These are phyloP conservation scores for Punica granatum DNA, from an alignment of 345 rosid species.

Conservation along the genomic window DNA sequence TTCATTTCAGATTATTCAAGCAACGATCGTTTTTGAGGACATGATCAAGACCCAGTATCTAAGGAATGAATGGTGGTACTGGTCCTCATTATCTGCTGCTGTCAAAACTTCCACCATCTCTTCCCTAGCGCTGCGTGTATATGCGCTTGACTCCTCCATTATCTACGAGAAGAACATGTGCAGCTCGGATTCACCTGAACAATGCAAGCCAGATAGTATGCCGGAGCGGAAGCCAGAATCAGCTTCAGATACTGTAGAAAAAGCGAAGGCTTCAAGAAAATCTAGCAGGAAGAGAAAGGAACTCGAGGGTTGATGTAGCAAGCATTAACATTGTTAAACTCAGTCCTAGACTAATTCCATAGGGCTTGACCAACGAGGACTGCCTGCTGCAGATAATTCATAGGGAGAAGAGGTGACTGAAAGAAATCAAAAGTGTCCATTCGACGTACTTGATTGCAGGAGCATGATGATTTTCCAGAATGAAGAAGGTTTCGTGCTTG, in stretches of 20 bases:
- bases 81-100: slow-evolving; percentile 96
- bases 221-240: slow-evolving; percentile 30
- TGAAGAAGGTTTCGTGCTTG: not conserved
- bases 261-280: slow-evolving; percentile 50
- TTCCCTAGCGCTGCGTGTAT: slow-evolving; percentile 72
- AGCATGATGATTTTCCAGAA: not conserved
- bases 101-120: slow-evolving; percentile 71
- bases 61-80: slow-evolving; percentile 96
- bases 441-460: not conserved
- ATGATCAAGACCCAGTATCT: slow-evolving; percentile 71
- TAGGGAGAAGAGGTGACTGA: not conserved
- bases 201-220: slow-evolving; percentile 24
- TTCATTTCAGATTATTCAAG: slow-evolving; percentile 76
- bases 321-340: not conserved
- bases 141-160: slow-evolving; percentile 75
- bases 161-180: slow-evolving; percentile 44
- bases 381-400: not conserved
- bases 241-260: slow-evolving; percentile 45
- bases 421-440: not conserved
- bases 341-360: not conserved
- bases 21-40: slow-evolving; percentile 75
- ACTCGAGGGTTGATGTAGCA: slow-evolving; percentile 40
- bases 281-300: slow-evolving; percentile 86
- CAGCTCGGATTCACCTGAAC: slow-evolving; percentile 29
- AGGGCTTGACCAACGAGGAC: not conserved